phyloP scores from a whole-genome alignment of 75 land plant genomes.

The Pinus taeda region DNA sequence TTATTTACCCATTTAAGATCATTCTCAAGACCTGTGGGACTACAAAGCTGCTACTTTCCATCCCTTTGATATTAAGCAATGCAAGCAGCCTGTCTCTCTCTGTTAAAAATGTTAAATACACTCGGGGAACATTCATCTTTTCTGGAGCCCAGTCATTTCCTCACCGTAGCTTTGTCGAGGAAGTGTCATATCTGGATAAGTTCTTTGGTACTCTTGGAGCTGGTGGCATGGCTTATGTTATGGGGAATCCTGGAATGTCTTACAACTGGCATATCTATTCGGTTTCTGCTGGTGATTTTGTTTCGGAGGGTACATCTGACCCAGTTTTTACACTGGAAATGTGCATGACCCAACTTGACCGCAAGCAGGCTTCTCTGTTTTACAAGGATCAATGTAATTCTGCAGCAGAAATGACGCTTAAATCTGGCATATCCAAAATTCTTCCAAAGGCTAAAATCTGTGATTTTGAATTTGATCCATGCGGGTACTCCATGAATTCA shows the following conservation, averaged over 20 bases:
- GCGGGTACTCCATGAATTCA: slow-evolving; percentile 87
- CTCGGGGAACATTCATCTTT: slow-evolving; percentile 61
- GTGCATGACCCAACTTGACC: slow-evolving; percentile 77
- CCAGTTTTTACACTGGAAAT: slow-evolving; percentile 55
- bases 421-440: slow-evolving; percentile 53
- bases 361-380: slow-evolving; percentile 48
- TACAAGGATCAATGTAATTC: slow-evolving; percentile 35
- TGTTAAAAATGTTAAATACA: slow-evolving; percentile 38
- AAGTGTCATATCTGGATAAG: slow-evolving; percentile 45
- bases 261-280: slow-evolving; percentile 62
- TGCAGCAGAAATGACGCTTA: slow-evolving; percentile 53
- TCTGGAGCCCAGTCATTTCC: slow-evolving; percentile 61
- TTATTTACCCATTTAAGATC: slow-evolving; percentile 54
- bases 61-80: slow-evolving; percentile 42
- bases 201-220: slow-evolving; percentile 35
- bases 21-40: slow-evolving; percentile 74
- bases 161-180: slow-evolving; percentile 56
- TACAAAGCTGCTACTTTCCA: slow-evolving; percentile 52
- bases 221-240: slow-evolving; percentile 55
- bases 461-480: slow-evolving; percentile 86
- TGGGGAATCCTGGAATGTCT: slow-evolving; percentile 32
- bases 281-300: slow-evolving; percentile 23
- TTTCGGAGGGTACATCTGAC: neutral
- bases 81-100: slow-evolving; percentile 14
- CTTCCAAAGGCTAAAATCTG: slow-evolving; percentile 67